phyloP scores from a whole-genome alignment of 2,329 filamentous ascomycete genomes.

The Talaromyces verruculosus region DNA sequence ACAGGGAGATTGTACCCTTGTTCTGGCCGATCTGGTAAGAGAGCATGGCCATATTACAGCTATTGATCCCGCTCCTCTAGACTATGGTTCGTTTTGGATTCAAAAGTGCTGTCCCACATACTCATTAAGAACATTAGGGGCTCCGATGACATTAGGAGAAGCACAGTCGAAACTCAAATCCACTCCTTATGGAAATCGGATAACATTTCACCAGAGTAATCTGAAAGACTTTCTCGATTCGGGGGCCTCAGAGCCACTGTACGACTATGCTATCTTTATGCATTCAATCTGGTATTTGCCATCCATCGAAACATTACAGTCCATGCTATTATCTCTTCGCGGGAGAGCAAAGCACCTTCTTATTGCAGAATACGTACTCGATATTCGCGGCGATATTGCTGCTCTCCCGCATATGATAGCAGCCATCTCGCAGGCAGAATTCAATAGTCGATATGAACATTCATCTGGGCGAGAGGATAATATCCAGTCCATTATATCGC shows the following conservation, averaged over 20 bases:
- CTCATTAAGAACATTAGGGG: slow-evolving; percentile 4
- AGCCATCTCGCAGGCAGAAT: slow-evolving; percentile 5
- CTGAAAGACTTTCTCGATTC: slow-evolving; percentile 5
- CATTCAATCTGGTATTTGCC: slow-evolving; percentile 9
- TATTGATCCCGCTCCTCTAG: slow-evolving; percentile 53
- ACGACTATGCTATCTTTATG: slow-evolving; percentile 5
- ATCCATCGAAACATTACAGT: background rate
- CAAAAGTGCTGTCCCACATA: background rate
- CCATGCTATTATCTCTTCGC: background rate
- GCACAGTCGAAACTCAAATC: slow-evolving; percentile 7
- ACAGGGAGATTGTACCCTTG: slow-evolving; percentile 58
- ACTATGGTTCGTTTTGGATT: slow-evolving; percentile 44
- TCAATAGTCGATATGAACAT: background rate
- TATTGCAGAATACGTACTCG: slow-evolving; percentile 7
- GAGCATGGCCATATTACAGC: slow-evolving; percentile 50
- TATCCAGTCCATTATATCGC: slow-evolving; percentile 4
- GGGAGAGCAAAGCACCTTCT: slow-evolving; percentile 6
- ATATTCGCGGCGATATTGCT: background rate
- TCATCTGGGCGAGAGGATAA: background rate
- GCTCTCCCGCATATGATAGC: slow-evolving; percentile 11
- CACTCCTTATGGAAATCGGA: slow-evolving; percentile 1
- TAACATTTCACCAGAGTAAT: background rate
- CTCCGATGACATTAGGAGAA: slow-evolving; percentile 14
- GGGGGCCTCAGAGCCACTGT: background rate
- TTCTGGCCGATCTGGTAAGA: slow-evolving; percentile 52